phyloP scores from a whole-genome alignment of 2,329 filamentous ascomycete genomes.

The Venturia asperata region DNA sequence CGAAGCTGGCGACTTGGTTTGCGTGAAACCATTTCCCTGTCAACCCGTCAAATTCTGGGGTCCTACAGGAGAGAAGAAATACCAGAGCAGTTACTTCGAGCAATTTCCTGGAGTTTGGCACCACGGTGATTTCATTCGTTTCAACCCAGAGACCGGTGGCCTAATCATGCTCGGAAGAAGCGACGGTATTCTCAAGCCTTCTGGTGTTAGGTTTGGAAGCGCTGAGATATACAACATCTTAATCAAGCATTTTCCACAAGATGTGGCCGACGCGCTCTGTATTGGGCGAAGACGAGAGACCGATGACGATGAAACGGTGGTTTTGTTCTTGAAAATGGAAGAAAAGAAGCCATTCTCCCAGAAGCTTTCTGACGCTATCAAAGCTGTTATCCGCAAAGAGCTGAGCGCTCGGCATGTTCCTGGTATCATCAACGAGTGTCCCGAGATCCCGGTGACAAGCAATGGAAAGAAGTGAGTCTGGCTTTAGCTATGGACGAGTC shows the following conservation, averaged over 20 bases:
- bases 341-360: conserved; percentile 50
- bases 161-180: conserved; percentile 86
- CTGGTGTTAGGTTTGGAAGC: conserved; percentile 83
- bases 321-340: conserved; percentile 77
- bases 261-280: conserved; percentile 81
- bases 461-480: conserved; percentile 84
- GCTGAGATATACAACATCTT: conserved; percentile 97
- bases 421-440: conserved; percentile 70
- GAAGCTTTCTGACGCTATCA: conserved; percentile 57
- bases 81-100: conserved; percentile 80
- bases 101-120: conserved; percentile 77
- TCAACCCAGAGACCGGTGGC: conserved; percentile 65
- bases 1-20: conserved; percentile 81
- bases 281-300: conserved; percentile 65
- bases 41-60: conserved; percentile 90
- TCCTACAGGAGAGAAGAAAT: conserved; percentile 62
- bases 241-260: conserved; percentile 67
- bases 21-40: conserved; percentile 77
- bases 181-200: conserved; percentile 88
- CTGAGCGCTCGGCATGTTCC: conserved; percentile 87
- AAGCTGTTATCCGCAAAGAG: conserved; percentile 62
- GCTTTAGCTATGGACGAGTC: neutral
- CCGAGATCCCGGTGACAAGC: conserved; percentile 81
- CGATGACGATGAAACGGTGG: conserved; percentile 78
- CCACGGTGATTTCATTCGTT: conserved; percentile 82